Evolutionary conservation across 192 early-diverging fungal species (phyloP), one percentile per base, ranked within the genome.

Genomic region (Coemansia guatemalensis): DNA sequence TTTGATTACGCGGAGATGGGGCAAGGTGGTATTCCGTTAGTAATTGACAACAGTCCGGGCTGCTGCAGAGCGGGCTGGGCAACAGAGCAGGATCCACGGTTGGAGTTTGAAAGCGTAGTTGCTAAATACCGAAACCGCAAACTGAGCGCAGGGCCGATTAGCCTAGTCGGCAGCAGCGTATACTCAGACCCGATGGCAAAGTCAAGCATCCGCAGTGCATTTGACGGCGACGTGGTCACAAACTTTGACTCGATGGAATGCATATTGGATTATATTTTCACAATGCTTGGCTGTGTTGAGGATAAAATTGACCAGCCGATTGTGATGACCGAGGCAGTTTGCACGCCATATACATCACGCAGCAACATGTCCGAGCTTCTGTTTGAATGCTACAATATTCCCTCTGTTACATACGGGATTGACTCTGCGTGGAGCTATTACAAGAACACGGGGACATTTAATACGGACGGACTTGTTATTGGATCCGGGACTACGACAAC

Each of bases 391-490:
- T 97, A 95, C 74, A 72, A 78, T 24, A 84, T 87, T 20, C 88
- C 92, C 2, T 89, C 88, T 3, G 85, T 94, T 6, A 75, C 86
- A 0, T 97, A 94, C 61, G 94, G 94, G 4, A 85, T 97, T 18
- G 95, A 97, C 53, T 81, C 93, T 11, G 81, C 91, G 48, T 97
- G 93, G 78, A 95, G 93, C 59, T 87, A 89, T 65, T 89, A 97
- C 69, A 75, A 84, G 24, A 72, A 83, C 33, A 93, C 89, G 65
- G 82, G 82, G 0, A 67, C 82, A 0, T 82, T 83, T 53, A 71
- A 84, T 21, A 77, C 79, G 18, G 89, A 88, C 39, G 89, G 90
- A 21, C 78, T 95, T 35, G 81, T 94, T 12, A 57, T 95, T 11
- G 90, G 88, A 4, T 75, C 85, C 0, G 92, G 93, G 4, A 84